These are phyloP conservation scores for Tripidium arundinaceum DNA, from an alignment of 202 grass and related monocot genomes.

Conservation along the genomic window DNA sequence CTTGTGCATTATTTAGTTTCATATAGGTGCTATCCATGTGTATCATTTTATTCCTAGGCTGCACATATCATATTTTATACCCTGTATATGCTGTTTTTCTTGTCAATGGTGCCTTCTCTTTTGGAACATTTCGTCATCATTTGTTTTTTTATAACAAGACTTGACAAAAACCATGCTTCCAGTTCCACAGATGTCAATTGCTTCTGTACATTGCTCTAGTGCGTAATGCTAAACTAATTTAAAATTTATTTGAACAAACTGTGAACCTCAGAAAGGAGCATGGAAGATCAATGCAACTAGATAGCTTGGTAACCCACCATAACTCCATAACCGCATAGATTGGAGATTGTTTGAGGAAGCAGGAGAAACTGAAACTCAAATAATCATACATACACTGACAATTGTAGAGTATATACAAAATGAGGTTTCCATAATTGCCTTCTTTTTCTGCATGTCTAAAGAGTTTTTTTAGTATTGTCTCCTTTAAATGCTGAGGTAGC, in stretches of 20 bases:
- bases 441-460: background rate
- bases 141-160: background rate
- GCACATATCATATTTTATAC: slow-evolving; percentile 23
- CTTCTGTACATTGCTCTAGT: background rate
- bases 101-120: background rate
- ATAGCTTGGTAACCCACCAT: background rate
- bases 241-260: background rate
- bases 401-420: background rate
- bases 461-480: background rate
- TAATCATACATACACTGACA: too few relatives aligned
- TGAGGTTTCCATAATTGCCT: background rate
- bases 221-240: background rate
- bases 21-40: slow-evolving; percentile 31
- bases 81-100: slow-evolving; percentile 16
- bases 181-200: slow-evolving; percentile 9
- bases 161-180: background rate
- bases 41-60: slow-evolving; percentile 19
- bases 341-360: slow-evolving; percentile 8
- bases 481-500: background rate
- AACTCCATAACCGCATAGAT: background rate
- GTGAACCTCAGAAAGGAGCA: background rate
- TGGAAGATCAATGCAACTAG: background rate
- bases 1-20: slow-evolving; percentile 34
- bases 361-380: background rate
- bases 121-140: background rate